These are phyloP conservation scores for Leptographium wingfieldii DNA, from an alignment of 2,329 filamentous ascomycete genomes.

Conservation along the genomic window DNA sequence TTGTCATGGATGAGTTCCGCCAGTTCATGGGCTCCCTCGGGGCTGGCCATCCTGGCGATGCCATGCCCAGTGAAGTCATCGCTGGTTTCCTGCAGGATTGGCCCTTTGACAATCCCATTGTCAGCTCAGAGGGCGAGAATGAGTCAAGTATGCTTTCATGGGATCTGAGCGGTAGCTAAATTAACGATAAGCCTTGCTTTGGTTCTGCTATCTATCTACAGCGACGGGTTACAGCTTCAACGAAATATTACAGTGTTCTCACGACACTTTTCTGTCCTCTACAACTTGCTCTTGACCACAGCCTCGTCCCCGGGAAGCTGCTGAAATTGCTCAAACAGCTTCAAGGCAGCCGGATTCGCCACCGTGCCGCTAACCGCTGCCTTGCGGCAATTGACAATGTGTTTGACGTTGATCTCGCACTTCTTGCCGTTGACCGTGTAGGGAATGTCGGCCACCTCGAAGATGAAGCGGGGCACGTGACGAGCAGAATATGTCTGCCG, in stretches of 20 bases:
- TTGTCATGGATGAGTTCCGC: constrained; percentile 3
- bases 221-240: background rate
- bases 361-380: constrained; percentile 25
- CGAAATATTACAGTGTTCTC: background rate
- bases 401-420: constrained; percentile 29
- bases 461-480: constrained; percentile 28
- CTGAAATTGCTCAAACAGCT: constrained; percentile 16
- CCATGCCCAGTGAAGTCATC: background rate
- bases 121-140: background rate
- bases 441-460: constrained; percentile 25
- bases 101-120: background rate
- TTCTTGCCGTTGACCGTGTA: constrained; percentile 35
- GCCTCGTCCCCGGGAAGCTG: background rate
- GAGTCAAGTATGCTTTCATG: background rate
- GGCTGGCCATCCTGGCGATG: background rate
- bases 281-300: constrained; percentile 1
- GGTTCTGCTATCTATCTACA: background rate
- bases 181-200: background rate
- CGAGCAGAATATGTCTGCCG: constrained; percentile 17
- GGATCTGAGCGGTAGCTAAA: background rate
- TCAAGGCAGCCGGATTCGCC: constrained; percentile 24
- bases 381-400: constrained; percentile 23
- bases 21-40: background rate
- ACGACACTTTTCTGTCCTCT: too few relatives aligned
- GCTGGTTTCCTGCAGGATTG: constrained; percentile 1